These are phyloP conservation scores for Pugionium dolabratum DNA, from an alignment of 345 rosid species.

Conservation along the genomic window DNA sequence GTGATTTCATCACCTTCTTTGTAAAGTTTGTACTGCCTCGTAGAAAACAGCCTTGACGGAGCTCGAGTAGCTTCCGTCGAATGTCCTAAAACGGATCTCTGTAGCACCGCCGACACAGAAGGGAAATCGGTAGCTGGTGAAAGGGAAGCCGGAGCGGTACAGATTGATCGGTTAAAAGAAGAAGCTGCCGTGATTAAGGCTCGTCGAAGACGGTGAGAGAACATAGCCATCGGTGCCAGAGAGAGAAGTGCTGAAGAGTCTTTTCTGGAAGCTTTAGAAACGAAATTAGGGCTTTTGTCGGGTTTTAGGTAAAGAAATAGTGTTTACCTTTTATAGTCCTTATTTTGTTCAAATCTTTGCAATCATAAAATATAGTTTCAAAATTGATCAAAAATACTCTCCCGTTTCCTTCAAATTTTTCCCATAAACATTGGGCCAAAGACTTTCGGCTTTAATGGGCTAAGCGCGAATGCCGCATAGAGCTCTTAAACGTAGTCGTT, in stretches of 20 bases:
- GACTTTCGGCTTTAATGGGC: not conserved
- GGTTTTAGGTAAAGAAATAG: constrained; percentile 14
- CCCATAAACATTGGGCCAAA: not conserved
- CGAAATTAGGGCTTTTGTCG: constrained; percentile 31
- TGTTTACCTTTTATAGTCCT: not conserved
- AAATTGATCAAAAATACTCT: not conserved
- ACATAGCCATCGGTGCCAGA: constrained; percentile 47
- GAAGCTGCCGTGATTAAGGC: constrained; percentile 40
- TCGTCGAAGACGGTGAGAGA: constrained; percentile 60
- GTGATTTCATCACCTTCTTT: constrained; percentile 75
- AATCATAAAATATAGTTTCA: not conserved
- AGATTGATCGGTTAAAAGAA: constrained; percentile 39
- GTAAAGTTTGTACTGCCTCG: constrained; percentile 46
- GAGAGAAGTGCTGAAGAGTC: not conserved
- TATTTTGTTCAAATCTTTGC: not conserved
- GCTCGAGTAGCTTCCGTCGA: constrained; percentile 34
- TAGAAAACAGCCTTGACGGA: constrained; percentile 36
- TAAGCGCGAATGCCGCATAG: not conserved
- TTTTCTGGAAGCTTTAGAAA: constrained; percentile 29
- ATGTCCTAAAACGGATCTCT: constrained; percentile 34
- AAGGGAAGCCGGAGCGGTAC: constrained; percentile 29
- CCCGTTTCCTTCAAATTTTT: not conserved
- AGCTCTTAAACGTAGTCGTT: constrained; percentile 14
- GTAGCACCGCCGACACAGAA: not conserved
- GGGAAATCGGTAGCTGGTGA: constrained; percentile 1